Conservation (phyloP, 2,329 filamentous ascomycete genomes). For the Penicillium sp. region DNA sequence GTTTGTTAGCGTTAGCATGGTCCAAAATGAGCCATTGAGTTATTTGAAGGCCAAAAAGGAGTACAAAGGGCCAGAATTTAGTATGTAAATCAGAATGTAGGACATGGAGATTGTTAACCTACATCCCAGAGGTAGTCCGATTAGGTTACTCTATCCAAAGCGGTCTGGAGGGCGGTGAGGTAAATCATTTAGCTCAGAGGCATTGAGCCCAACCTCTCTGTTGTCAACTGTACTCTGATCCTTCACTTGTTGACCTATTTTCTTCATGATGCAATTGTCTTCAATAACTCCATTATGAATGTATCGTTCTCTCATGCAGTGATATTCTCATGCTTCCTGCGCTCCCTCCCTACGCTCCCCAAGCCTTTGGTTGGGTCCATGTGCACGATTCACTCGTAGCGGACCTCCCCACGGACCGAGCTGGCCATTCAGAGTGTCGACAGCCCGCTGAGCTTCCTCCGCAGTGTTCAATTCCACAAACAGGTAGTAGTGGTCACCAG, state of each 20-base stretch:
- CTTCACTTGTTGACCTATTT: not conserved
- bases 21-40: too few relatives aligned
- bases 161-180: too few relatives aligned
- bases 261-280: not conserved
- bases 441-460: conserved; percentile 53
- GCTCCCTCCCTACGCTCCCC: conserved; percentile 1
- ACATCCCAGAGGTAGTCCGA: too few relatives aligned
- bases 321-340: not conserved
- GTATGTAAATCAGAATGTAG: too few relatives aligned
- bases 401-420: conserved; percentile 40
- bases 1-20: too few relatives aligned
- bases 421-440: conserved; percentile 42
- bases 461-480: conserved; percentile 60
- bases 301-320: not conserved
- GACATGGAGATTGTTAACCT: too few relatives aligned
- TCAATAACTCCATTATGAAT: not conserved
- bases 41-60: too few relatives aligned
- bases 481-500: conserved; percentile 59
- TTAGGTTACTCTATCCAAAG: too few relatives aligned
- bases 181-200: too few relatives aligned
- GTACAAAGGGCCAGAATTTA: too few relatives aligned
- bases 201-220: too few relatives aligned
- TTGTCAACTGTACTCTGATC: not conserved
- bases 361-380: conserved; percentile 23
- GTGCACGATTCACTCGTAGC: conserved; percentile 39